Base-by-base conservation (phyloP, 1,284 basidiomycete species). In the Apiotrichum montevideense region DNA sequence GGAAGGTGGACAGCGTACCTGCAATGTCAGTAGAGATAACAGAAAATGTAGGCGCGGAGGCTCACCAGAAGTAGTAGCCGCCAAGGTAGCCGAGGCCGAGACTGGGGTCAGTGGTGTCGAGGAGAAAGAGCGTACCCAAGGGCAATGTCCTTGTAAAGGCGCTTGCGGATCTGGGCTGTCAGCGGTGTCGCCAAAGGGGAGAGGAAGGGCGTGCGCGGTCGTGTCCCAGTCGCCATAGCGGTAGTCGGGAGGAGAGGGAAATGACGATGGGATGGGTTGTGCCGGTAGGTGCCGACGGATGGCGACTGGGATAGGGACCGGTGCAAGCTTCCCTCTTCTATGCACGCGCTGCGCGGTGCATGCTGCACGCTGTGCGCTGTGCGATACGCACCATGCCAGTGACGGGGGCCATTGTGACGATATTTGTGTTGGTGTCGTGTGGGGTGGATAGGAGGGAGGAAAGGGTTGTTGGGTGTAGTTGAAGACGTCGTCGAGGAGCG, bases 1-100 rank as follows among this genome's bases (percentile, higher is more conserved):
- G 57, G 54, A 51, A 62, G 8, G 57, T 58, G 54, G 57, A 56
- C 46, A 14, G 14, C 34, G 60, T 62, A 57, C 58, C 58, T 59
- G 55, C 29, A 29, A 29, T 29, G 3, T 29, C 29, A 35, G 29
- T 29, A 29, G 29, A 29, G 29, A 29, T 29, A 29, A 29, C 29
- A 29, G 29, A 29, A 29, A 29, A 29, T 29, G 29, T 29, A 29
- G 29, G 3, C 29, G 29, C 29, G 29, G 21, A n/a, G n/a, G 47
- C 58, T 29, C 52, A 62, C 60, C 60, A 62, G 60, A 58, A 62
- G 29, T 15, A 58, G 57, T 58, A 62, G 52, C 57, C 60, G 43
- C 45, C 55, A 34, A 43, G 10, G 48, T 43, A 52, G 37, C 60
- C 60, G 52, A 49, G 51, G 29, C 52, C 52, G 52, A 62, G 56